A percentile compares a stretch with the other conserved stretches of the same genome.
phyloP scores from a whole-genome alignment of 140 eudicot species.

The Cichorium intybus region DNA sequence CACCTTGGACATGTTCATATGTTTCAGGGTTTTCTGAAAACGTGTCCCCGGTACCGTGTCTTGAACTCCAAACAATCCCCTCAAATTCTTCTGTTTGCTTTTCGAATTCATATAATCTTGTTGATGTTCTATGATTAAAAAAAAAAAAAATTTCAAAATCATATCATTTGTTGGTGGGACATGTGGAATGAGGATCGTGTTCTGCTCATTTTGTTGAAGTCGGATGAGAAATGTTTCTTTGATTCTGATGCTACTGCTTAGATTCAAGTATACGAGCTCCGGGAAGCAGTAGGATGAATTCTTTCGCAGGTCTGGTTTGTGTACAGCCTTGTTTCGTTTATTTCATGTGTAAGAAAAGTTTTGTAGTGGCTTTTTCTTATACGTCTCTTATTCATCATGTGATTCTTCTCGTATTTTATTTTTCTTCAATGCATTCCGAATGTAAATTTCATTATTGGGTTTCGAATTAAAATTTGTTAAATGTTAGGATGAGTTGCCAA shows the following conservation, averaged over 20 bases:
- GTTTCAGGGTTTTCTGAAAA: conserved; percentile 60
- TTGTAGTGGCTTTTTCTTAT: conserved; percentile 67
- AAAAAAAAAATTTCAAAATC: conserved; percentile 12
- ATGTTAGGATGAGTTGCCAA: conserved; percentile 26
- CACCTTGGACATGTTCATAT: conserved; percentile 64
- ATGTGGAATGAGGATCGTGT: conserved; percentile 2
- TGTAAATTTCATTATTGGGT: conserved; percentile 40
- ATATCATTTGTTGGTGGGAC: conserved; percentile 40
- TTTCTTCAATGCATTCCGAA: conserved; percentile 27
- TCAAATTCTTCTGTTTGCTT: conserved; percentile 37
- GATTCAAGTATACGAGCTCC: conserved; percentile 11
- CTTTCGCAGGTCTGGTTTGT: conserved; percentile 39
- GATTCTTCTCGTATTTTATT: conserved; percentile 25
- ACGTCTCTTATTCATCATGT: conserved; percentile 23
- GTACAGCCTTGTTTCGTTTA: conserved; percentile 61
- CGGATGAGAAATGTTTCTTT: conserved; percentile 17
- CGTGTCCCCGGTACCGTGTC: conserved; percentile 75
- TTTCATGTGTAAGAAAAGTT: conserved; percentile 74
- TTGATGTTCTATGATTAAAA: conserved; percentile 39
- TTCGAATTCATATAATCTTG: conserved; percentile 26
- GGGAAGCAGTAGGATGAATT: conserved; percentile 20
- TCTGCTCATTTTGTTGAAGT: conserved; percentile 25
- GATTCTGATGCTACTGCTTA: conserved; percentile 24
- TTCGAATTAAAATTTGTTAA: conserved; percentile 30
- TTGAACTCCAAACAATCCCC: conserved; percentile 47